Base-by-base conservation (phyloP, 345 rosid species). In the Syzygium aromaticum region DNA sequence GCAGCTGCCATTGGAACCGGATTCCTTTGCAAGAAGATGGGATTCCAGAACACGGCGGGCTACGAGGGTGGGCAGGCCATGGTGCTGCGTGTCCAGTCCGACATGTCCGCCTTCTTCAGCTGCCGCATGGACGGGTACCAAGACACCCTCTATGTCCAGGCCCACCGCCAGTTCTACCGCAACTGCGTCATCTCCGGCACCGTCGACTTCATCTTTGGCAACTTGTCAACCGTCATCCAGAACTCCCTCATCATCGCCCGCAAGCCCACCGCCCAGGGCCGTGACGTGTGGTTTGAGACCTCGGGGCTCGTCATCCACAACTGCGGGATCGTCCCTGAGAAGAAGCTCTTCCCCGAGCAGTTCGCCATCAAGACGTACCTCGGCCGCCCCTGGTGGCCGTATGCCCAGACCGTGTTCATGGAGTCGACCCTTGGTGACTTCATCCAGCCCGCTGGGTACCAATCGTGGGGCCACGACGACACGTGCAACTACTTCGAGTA, bases 191-290 rank as follows among this genome's bases (percentile, higher is more conserved):
- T 96, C 54, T 93, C 99, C 0, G 97, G 96, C 53, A 96, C 96
- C 1, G 86, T 94, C 15, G 97, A 96, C 84, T 96, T 95, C 97
- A 93, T 95, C 92, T 95, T 96, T 84, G 98, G 98, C 0, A 92
- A 93, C 84, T 92, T 93, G 3, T 77, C 90, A 0, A 87, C 92
- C 16, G 86, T 94, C 64, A 93, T 95, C 90, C 98, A 96, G 63
- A 94, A 92, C 94, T 95, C 95, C 27, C 85, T 88, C 54, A 91
- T 96, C 89, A 93, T 94, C n/a, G 91, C 89, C 85, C 88, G 94
- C 64, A 93, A 87, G 90, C 93, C 93, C 52, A 94, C 96, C 0
- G 97, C 96, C 16, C 94, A 93, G 6, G 97, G 95, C 8, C 91
- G 91, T 46, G 73, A 84, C 51, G 87, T 86, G 63, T 82, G 0